phyloP scores from a whole-genome alignment of 1,284 basidiomycete genomes.

The Bondarzewia mesenterica region DNA sequence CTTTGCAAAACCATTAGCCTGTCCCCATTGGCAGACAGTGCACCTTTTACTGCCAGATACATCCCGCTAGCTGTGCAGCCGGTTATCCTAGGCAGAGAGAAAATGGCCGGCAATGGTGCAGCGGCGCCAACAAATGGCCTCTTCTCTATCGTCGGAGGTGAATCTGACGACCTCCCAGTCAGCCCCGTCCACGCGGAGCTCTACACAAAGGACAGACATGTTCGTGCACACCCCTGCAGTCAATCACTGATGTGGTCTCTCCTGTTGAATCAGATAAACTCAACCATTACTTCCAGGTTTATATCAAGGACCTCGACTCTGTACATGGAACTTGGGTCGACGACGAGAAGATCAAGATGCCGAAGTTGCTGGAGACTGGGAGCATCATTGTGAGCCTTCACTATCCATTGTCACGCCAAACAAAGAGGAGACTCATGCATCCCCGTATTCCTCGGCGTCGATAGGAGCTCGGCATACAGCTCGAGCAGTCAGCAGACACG shows the following conservation, averaged over 20 bases:
- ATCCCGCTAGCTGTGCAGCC: neutral
- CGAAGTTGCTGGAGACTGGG: neutral
- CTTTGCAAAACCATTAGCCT: neutral
- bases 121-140: slow-evolving; percentile 1
- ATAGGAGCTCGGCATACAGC: slow-evolving; percentile 1
- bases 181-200: neutral
- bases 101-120: neutral
- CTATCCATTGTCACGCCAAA: neutral
- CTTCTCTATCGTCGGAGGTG: neutral
- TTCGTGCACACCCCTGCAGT: neutral
- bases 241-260: neutral
- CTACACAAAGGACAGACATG: neutral
- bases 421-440: neutral
- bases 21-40: neutral
- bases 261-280: neutral
- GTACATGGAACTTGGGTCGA: slow-evolving; percentile 3
- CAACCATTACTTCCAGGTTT: neutral
- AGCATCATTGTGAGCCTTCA: neutral
- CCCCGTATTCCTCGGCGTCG: no score
- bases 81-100: neutral
- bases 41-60: neutral
- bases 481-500: neutral
- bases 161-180: neutral
- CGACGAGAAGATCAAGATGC: neutral
- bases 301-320: neutral